Base-by-base conservation (phyloP, 176 grass and related monocot species). In the Hyparrhenia diplandra region DNA sequence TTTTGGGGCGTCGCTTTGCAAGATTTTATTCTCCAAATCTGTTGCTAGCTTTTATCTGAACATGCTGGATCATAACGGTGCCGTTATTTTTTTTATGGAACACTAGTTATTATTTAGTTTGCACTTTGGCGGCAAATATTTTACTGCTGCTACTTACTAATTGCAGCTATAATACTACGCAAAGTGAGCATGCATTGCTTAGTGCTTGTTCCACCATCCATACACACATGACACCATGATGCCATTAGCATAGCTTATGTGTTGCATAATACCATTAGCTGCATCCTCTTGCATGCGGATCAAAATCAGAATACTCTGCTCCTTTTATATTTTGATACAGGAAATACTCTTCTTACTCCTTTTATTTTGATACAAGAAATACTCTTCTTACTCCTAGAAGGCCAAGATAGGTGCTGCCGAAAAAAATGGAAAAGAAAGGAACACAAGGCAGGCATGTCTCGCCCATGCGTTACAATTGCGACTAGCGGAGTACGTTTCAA, bases 11-110 rank as follows among this genome's bases (percentile, higher is more conserved):
- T 47, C 30, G 6, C 11, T 74, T 75, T 74, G 76, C 82, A 2
- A 69, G 61, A 84, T 80, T 80, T 88, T 63, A 21, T 75, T 88
- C 81, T 8, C 49, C 17, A 41, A 52, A 61, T 69, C 72, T 27
- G 27, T 52, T 18, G 36, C 46, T 70, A 13, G 67, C 80, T 59
- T 73, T 55, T 66, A 29, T 63, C 17, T 37, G 46, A 45, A 54
- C 74, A 43, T 67, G 74, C 60, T 21, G 35, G 14, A 28, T 74
- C n/a, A n/a, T 43, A 35, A 67, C 16, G 18, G 1, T 71, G 24
- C n/a, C n/a, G n/a, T n/a, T n/a, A n/a, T n/a, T n/a, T 6, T 13
- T 24, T 28, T 25, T 0, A 40, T 24, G 32, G 8, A 42, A 41
- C 59, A 6, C 69, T 32, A 12, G 10, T 31, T 64, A n/a, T 39